phyloP scores from a whole-genome alignment of 108 stramenopile species.

The Cyclostephanos tholiformis region DNA sequence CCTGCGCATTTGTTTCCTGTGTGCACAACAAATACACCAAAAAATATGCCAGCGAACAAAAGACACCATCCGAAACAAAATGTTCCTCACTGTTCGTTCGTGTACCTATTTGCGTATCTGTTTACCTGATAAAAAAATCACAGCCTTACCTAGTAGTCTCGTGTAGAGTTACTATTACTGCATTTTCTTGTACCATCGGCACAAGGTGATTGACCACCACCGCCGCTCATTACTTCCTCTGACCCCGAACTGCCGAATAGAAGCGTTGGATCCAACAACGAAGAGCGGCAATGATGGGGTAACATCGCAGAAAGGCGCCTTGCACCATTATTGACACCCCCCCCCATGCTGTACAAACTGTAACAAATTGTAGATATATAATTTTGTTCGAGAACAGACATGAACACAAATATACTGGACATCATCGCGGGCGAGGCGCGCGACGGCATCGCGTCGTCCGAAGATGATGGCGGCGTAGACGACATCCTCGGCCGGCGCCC shows the following conservation, averaged over 20 bases:
- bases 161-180: no score
- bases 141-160: no score
- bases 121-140: no score
- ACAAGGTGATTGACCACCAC: not conserved
- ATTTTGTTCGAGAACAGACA: not conserved
- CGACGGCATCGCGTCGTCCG: no score
- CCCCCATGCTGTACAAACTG: not conserved
- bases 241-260: not conserved
- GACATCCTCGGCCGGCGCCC: not conserved
- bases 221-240: not conserved
- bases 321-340: no score
- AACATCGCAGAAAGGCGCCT: not conserved
- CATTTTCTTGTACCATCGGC: no score
- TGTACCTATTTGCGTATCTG: no score
- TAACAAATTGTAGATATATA: not conserved
- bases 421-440: not conserved
- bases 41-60: no score
- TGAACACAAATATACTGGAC: not conserved
- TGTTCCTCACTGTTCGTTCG: no score
- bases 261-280: not conserved
- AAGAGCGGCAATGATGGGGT: not conserved
- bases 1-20: no score
- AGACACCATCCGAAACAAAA: no score
- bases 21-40: no score
- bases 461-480: not conserved